Percentiles rank a stretch among this genome's conserved stretches.
Conservation (phyloP, 768 basidiomycete species). For the Cytidiella melzeri region DNA sequence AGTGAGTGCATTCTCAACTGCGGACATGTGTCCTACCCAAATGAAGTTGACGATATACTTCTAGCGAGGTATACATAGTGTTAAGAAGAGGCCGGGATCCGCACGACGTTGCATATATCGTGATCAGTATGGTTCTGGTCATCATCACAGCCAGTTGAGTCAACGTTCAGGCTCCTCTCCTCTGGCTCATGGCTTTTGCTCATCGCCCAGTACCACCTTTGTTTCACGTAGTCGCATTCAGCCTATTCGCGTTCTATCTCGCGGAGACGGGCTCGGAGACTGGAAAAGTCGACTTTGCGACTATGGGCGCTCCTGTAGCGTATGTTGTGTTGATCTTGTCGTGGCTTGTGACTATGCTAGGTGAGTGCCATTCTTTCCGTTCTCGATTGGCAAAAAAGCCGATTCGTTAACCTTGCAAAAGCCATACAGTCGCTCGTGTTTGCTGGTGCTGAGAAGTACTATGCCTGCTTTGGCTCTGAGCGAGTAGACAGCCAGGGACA, state of each 20-base stretch:
- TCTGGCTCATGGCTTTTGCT: too few species aligned
- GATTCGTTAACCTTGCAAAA: neutral
- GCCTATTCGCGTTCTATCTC: neutral
- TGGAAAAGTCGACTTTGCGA: neutral
- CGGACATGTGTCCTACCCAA: neutral
- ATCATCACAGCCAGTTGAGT: neutral
- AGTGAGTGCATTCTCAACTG: neutral
- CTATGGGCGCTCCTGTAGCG: neutral
- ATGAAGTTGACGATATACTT: neutral
- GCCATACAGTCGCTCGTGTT: neutral
- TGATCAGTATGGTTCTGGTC: neutral
- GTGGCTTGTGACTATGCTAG: neutral
- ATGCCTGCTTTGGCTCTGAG: neutral
- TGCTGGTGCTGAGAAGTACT: neutral
- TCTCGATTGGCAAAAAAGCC: too few species aligned
- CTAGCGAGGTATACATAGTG: neutral
- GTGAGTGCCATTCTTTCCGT: neutral
- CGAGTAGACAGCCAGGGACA: neutral
- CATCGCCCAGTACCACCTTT: too few species aligned
- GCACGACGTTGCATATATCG: neutral
- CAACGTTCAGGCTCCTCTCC: neutral
- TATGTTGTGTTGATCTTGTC: slow-evolving; percentile 4
- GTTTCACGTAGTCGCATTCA: neutral
- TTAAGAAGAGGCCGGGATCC: neutral
- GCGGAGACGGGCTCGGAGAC: neutral